Evolutionary conservation across 108 stramenopile species (phyloP), one percentile per base, ranked within the genome.

Genomic region (Cylindrotheca fusiformis): DNA sequence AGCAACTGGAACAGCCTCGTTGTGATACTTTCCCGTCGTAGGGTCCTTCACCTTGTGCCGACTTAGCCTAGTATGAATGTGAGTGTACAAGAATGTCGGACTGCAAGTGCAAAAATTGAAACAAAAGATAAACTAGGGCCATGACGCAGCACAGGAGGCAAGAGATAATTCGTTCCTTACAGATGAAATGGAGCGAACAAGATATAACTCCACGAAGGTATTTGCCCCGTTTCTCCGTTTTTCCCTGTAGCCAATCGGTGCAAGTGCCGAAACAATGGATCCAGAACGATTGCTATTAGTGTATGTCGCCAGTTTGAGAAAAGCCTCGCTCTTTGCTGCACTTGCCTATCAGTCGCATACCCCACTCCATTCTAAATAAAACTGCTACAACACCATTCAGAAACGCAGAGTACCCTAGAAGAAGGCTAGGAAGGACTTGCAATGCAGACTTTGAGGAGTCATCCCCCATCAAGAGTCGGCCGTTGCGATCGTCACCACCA

Each of bases 161-260:
- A 41, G 14, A 10, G 14, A 6, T 6, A 6, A 41, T 41, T 41
- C 14, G 36, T 41, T 41, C 36, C 36, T 41, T 41, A 41, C 36
- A 65, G 12, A 21, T 72, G 71, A 71, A 93, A 93, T 0, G 88
- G 87, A 48, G 75, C 79, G 44, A 77, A 88, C 8, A 90, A 21
- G 0, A 82, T 24, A 65, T 91, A 91, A 32, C 85, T 87, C 93
- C 93, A 94, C 53, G 72, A 32, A 0, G 93, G 87, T 53, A 91
- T 88, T 28, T 77, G 65, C 0, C 91, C 91, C 4, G 77, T 76
- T 48, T 67, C 63, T 58, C 60, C 65, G 71, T 90, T 67, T 51
- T 93, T 93, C 17, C 92, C 92, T 41, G 36, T 41, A 14, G 36
- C 36, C 6, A 41, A 14, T 6, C 36, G 14, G 6, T 41, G 10